Conservation (phyloP, 768 basidiomycete genomes). For the Hygrocybe punicea region DNA sequence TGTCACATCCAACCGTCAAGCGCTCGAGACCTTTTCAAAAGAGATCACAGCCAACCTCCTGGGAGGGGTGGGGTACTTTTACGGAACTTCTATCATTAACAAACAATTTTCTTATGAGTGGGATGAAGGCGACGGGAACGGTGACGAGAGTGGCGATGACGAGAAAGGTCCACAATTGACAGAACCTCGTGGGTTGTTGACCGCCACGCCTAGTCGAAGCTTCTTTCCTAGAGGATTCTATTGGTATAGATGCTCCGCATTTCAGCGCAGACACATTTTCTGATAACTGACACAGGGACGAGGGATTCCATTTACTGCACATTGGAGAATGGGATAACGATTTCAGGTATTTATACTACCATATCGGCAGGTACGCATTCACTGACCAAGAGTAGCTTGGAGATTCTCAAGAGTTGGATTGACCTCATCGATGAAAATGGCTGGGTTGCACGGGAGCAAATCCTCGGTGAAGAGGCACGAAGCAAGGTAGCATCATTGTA, state of each 20-base stretch:
- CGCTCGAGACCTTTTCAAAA: conserved; percentile 73
- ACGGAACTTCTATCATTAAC: conserved; percentile 86
- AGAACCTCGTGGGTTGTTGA: conserved; percentile 72
- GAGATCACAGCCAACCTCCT: conserved; percentile 87
- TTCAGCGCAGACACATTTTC: background rate
- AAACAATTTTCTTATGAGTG: conserved; percentile 84
- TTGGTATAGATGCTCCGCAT: conserved; percentile 49
- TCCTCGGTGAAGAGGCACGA: conserved; percentile 92
- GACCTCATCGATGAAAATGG: conserved; percentile 88
- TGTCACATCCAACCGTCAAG: conserved; percentile 43
- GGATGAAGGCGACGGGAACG: conserved; percentile 62
- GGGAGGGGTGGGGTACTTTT: conserved; percentile 93
- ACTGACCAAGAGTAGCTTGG: conserved; percentile 49
- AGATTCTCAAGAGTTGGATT: conserved; percentile 89
- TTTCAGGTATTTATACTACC: conserved; percentile 48
- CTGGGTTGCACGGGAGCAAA: conserved; percentile 96
- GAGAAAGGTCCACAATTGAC: conserved; percentile 62
- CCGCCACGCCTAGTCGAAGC: conserved; percentile 91
- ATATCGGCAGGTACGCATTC: background rate
- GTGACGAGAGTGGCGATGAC: conserved; percentile 34
- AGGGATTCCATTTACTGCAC: conserved; percentile 91
- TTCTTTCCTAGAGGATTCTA: conserved; percentile 99
- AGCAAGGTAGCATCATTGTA: conserved; percentile 59
- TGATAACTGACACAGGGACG: conserved; percentile 61
- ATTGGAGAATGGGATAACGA: conserved; percentile 94